Evolutionary conservation across 371 early-diverging fungal species (phyloP).

Genomic region (Lichtheimia ornata): DNA sequence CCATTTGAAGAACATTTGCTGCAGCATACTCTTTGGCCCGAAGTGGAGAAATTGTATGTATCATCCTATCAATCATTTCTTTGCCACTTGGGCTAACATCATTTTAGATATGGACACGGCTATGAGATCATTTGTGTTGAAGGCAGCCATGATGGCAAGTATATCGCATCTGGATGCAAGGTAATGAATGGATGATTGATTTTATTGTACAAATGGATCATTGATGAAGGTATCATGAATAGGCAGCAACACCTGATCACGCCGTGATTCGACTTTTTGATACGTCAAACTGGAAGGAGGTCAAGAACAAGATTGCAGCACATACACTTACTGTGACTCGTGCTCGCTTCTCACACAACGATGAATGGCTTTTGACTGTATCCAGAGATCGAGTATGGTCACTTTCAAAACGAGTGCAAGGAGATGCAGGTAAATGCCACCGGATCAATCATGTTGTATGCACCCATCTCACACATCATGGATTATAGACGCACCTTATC

Average conservation of each 20-base stretch:
- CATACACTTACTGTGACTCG: constrained; percentile 90
- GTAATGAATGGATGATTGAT: constrained; percentile 25
- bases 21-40: constrained; percentile 96
- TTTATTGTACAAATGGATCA: neutral
- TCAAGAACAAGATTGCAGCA: constrained; percentile 57
- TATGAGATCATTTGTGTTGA: constrained; percentile 87
- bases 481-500: constrained; percentile 46
- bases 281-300: constrained; percentile 74
- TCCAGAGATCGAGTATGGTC: constrained; percentile 92
- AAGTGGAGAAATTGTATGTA: constrained; percentile 83
- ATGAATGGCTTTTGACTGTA: constrained; percentile 73
- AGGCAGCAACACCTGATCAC: constrained; percentile 74
- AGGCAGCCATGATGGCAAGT: constrained; percentile 66
- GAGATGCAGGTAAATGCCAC: constrained; percentile 14
- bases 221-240: neutral
- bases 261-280: constrained; percentile 79
- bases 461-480: no score
- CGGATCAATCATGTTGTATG: constrained; percentile 12
- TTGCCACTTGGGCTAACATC: neutral
- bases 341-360: constrained; percentile 76
- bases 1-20: constrained; percentile 89
- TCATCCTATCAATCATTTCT: no score
- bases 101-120: constrained; percentile 81
- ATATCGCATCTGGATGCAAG: constrained; percentile 84
- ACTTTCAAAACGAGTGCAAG: constrained; percentile 63